Evolutionary conservation across 2,329 filamentous ascomycete genomes (phyloP), one percentile per base, ranked within the genome.

Genomic region (Aspergillus tanneri): DNA sequence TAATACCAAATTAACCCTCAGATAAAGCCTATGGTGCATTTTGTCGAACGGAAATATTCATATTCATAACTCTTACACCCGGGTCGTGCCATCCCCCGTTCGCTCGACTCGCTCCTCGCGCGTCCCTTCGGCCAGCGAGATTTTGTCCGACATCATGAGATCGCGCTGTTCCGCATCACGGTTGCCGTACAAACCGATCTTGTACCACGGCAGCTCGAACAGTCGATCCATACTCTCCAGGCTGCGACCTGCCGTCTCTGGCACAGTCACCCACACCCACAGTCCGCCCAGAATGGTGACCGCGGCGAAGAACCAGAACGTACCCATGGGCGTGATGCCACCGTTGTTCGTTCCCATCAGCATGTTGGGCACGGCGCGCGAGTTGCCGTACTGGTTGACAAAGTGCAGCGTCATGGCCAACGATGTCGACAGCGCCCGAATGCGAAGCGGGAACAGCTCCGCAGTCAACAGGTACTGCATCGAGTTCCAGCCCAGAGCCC

Each of bases 401-500:
- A 90, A 90, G 68, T 91, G 87, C 50, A 90, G 78, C 0, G 83
- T 87, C 87, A 90, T 90, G 38, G 85, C 82, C 62, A 87, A 77
- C 0, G 82, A 86, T 0, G 85, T 86, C 16, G 84, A 82, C 8
- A 90, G 70, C 3, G 86, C 86, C 46, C 87, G 81, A 41, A 91
- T 83, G 3, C 86, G 80, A 8, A 90, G 77, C 1, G 87, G 86
- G 72, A 88, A 91, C 52, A 91, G 77, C 63, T 91, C 87, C 1
- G 86, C 85, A 11, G 86, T 89, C 47, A 91, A 79, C 3, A 91
- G 77, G 64, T 90, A 91, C 69, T 90, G 87, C 76, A 88, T 86
- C 1, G 77, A 81, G 71, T 89, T 89, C 85, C 83, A 90, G 27
- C 81, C 84, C 2, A 86, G 71, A 2, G 85, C 84, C 84, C 85